Base-by-base conservation (phyloP, 2,329 filamentous ascomycete genomes). In the Epicoccum sorghinum region DNA sequence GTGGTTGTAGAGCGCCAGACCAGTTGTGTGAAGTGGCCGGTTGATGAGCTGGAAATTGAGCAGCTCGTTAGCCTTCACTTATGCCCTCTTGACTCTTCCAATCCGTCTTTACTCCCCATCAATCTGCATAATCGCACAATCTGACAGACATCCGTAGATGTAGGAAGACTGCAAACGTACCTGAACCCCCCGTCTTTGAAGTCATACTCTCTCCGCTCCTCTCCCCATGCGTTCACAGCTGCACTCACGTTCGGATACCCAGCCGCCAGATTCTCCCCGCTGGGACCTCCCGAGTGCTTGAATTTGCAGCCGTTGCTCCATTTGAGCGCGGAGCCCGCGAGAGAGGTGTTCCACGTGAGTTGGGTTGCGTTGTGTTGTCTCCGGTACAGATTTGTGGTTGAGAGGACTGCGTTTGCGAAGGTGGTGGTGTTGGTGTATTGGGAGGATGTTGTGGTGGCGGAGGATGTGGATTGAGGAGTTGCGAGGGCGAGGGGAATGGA, bases 181-280 rank as follows among this genome's bases (percentile, higher is more conserved):
- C 44, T 80, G 80, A 89, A 91, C 0, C 80, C 81, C 0, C 81
- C 82, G 1, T 80, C 68, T 2, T 67, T 59, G 69, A 83, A 92
- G 61, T 88, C 73, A 68, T 90, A 92, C 5, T 77, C 54, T 0
- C 70, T 64, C 9, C 83, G 71, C 73, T 90, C 86, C 59, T 80
- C 61, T 14, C 84, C 89, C 89, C 89, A 92, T 1, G 81, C 83
- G 39, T 84, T 81, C n/a, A 92, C 78, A 44, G 83, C 80, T 3
- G 79, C 77, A 0, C 81, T 81, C 1, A 81, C 82, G 65, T 88
- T 86, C 0, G 77, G 58, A 68, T 86, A 91, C 4, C 88, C 89
- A 4, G 85, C 79, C 7, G 88, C 88, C 3, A 93, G 80, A 73
- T 92, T 93, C 75, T 93, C 89, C 65, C 89, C 89, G 58, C 86